A percentile compares a stretch with the other conserved stretches of the same genome.
Conservation (phyloP, 805 yeast genomes). For the Starmerella ratchasimensis region DNA sequence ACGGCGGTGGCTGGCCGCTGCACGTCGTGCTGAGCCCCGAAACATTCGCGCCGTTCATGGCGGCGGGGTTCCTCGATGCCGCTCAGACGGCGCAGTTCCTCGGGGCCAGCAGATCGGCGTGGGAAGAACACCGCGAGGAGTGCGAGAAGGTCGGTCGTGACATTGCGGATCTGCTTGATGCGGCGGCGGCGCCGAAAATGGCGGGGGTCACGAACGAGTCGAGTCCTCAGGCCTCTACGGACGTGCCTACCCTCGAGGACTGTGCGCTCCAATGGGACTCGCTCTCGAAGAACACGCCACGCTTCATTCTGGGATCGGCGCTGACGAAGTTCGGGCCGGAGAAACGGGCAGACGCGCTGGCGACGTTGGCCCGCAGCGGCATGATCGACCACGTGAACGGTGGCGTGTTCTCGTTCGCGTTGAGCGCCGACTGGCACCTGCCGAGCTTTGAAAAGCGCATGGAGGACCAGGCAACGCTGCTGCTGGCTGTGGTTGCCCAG, state of each 20-base stretch:
- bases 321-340: conserved; percentile 13
- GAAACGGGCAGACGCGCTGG: conserved; percentile 22
- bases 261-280: conserved; percentile 8
- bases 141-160: conserved; percentile 22
- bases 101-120: conserved; percentile 22
- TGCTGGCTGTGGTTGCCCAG: conserved; percentile 23
- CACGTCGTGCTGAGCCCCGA: conserved; percentile 29
- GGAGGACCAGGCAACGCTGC: conserved; percentile 27
- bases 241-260: conserved; percentile 3
- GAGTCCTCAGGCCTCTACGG: not conserved
- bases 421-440: conserved; percentile 29
- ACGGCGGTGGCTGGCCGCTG: conserved; percentile 32
- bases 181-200: not conserved
- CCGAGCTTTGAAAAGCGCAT: conserved; percentile 32
- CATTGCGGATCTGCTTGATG: conserved; percentile 18
- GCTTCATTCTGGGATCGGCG: conserved; percentile 24
- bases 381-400: conserved; percentile 29
- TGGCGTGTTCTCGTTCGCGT: conserved; percentile 29
- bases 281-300: conserved; percentile 22
- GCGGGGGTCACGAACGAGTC: not conserved
- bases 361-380: conserved; percentile 26
- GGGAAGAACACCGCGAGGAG: conserved; percentile 23
- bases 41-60: conserved; percentile 26
- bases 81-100: conserved; percentile 25
- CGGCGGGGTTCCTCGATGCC: conserved; percentile 29